Base-by-base conservation (phyloP, 1,284 basidiomycete genomes). In the Sanghuangporus weigelae region DNA sequence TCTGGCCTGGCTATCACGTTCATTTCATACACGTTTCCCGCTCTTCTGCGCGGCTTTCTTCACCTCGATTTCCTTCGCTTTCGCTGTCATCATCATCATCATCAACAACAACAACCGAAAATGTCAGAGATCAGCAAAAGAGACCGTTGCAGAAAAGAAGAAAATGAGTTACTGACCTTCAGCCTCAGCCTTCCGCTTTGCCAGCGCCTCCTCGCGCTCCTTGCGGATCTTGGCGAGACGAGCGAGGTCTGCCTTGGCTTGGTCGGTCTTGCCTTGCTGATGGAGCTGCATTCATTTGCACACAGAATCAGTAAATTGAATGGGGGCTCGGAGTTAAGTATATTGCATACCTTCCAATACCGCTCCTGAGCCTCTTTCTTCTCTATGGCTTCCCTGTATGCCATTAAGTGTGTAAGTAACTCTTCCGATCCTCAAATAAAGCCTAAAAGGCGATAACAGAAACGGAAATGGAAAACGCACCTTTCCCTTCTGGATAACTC, bases 171-270 rank as follows among this genome's bases (percentile, higher is more conserved):
- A 71, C 79, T 36, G 59, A 90, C 90, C 91, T 71, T 93, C 92
- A 12, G 86, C 81, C 72, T 95, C 94, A 1, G 93, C 93, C 76
- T 91, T 86, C 62, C 93, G 80, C 79, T 89, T 92, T 2, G 90
- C 90, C 56, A 87, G 86, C 6, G 94, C 93, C 44, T 86, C 88
- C 67, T 95, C 93, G 62, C 95, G 87, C 66, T 95, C 90, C 63
- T 85, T 86, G 67, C 85, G 84, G 71, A 97, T 92, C 83, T 89
- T 90, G 57, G 86, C 85, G n/a, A 97, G 84, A 60, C 95, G 86
- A 19, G 89, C 86, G 51, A 97, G 84, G 75, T 97, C 95, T 4
- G 85, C 74, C 77, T 94, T 92, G 40, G 95, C 94, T 74, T 96
- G 82, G 35, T 90, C 86, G 0, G 95, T 96, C 85, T 96, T 91